phyloP scores from a whole-genome alignment of 805 yeast genomes.

The Candida pseudoglaebosa region DNA sequence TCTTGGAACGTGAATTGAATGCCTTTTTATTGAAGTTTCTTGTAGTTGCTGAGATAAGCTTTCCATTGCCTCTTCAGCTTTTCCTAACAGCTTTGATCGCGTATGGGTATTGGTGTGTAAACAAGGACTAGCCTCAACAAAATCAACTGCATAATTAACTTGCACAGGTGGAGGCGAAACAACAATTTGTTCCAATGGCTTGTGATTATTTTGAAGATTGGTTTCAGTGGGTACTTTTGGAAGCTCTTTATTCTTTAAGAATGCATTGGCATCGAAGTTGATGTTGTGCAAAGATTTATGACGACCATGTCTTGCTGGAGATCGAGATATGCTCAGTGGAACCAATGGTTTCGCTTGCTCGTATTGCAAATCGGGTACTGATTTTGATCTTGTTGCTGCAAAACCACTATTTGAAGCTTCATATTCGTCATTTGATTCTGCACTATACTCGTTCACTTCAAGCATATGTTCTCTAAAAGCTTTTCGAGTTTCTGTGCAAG shows the following conservation, averaged over 20 bases:
- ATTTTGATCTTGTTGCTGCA: slow-evolving; percentile 13
- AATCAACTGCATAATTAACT: slow-evolving; percentile 38
- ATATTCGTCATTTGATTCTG: slow-evolving; percentile 29
- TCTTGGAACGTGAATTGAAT: neutral
- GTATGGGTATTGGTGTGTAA: neutral
- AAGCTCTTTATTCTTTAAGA: neutral
- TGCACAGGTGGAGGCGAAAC: slow-evolving; percentile 37
- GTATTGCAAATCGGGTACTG: slow-evolving; percentile 6
- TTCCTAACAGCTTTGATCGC: neutral
- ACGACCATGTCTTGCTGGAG: slow-evolving; percentile 33
- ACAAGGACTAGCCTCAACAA: slow-evolving; percentile 22
- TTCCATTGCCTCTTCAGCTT: slow-evolving; percentile 1
- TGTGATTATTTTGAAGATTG: slow-evolving; percentile 3
- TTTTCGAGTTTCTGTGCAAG: slow-evolving; percentile 28
- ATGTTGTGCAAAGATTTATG: slow-evolving; percentile 37
- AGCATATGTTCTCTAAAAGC: slow-evolving; percentile 24
- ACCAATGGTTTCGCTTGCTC: neutral
- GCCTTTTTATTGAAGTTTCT: slow-evolving; percentile 1
- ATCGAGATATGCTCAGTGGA: slow-evolving; percentile 1
- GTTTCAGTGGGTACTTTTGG: slow-evolving; percentile 1
- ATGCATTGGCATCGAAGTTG: slow-evolving; percentile 13
- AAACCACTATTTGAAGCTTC: slow-evolving; percentile 20
- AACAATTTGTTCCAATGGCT: slow-evolving; percentile 15
- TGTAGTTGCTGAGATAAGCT: slow-evolving; percentile 1
- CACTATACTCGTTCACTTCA: slow-evolving; percentile 15